phyloP scores from a whole-genome alignment of 2,329 filamentous ascomycete species.

The Fusarium ambrosium region DNA sequence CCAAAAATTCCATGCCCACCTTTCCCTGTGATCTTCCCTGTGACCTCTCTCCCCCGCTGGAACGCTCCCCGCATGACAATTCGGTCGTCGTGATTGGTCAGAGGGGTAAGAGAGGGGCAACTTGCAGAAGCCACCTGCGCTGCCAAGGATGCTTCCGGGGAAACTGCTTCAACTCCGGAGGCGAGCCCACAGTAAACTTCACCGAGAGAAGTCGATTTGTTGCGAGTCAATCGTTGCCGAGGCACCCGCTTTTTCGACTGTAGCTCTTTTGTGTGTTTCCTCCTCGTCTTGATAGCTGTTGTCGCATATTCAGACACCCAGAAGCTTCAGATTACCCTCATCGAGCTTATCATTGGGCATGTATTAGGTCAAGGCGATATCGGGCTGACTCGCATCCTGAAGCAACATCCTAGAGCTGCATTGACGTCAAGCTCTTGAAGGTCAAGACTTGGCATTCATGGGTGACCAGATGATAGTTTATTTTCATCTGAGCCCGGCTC shows the following conservation, averaged over 20 bases:
- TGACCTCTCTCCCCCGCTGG: conserved; percentile 45
- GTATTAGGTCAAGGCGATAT: neutral
- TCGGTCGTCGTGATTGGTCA: conserved; percentile 31
- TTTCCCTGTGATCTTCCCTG: conserved; percentile 55
- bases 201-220: neutral
- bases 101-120: neutral
- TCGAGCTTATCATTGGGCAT: neutral
- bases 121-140: conserved; percentile 24
- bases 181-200: conserved; percentile 20
- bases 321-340: neutral
- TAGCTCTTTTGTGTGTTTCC: neutral
- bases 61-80: conserved; percentile 49
- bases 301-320: neutral
- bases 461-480: neutral
- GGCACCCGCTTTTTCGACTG: neutral
- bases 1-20: conserved; percentile 40
- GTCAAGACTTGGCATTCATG: no score
- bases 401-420: neutral
- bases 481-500: neutral
- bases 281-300: neutral
- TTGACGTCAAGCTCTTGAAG: neutral
- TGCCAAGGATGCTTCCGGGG: conserved; percentile 24
- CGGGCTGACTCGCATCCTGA: neutral
- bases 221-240: neutral
- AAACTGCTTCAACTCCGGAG: conserved; percentile 34